Percentiles rank a stretch among this genome's conserved stretches.
phyloP scores from a whole-genome alignment of 2,329 filamentous ascomycete species.

The Fusarium illudens region DNA sequence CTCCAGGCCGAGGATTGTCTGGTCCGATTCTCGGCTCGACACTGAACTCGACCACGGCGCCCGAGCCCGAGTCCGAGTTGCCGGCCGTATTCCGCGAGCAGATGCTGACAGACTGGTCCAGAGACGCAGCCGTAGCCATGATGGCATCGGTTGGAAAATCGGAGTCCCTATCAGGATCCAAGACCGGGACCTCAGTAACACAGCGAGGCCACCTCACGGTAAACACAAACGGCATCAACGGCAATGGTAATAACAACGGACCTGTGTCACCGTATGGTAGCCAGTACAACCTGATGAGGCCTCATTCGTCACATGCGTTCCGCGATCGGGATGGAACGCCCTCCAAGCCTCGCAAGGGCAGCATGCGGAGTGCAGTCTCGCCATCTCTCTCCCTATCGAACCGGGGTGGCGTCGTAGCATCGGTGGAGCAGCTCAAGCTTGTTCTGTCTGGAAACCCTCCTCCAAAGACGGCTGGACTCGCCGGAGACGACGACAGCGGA shows the following conservation, averaged over 20 bases:
- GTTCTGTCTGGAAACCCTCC: constrained; percentile 63
- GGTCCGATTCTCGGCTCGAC: constrained; percentile 67
- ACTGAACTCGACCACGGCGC: constrained; percentile 50
- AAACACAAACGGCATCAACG: constrained; percentile 55
- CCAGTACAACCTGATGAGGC: constrained; percentile 58
- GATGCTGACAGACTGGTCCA: constrained; percentile 82
- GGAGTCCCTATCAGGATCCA: constrained; percentile 79
- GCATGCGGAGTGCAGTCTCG: constrained; percentile 61
- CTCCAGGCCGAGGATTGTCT: constrained; percentile 71
- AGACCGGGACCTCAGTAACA: constrained; percentile 66
- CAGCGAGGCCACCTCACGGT: constrained; percentile 66
- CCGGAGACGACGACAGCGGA: constrained; percentile 60
- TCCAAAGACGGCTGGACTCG: constrained; percentile 49
- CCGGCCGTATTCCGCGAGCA: constrained; percentile 74
- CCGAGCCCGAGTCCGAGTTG: constrained; percentile 62
- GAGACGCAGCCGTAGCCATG: constrained; percentile 74
- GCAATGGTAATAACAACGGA: constrained; percentile 47
- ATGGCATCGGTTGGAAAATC: constrained; percentile 75
- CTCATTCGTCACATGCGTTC: constrained; percentile 55
- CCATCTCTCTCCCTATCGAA: constrained; percentile 54
- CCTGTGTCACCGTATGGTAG: constrained; percentile 59
- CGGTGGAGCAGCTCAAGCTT: constrained; percentile 71
- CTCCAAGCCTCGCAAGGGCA: constrained; percentile 61
- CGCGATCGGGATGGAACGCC: constrained; percentile 45
- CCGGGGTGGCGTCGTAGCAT: constrained; percentile 60